Base-by-base conservation (phyloP, 768 basidiomycete genomes). In the Hygrophorus pudorinus region DNA sequence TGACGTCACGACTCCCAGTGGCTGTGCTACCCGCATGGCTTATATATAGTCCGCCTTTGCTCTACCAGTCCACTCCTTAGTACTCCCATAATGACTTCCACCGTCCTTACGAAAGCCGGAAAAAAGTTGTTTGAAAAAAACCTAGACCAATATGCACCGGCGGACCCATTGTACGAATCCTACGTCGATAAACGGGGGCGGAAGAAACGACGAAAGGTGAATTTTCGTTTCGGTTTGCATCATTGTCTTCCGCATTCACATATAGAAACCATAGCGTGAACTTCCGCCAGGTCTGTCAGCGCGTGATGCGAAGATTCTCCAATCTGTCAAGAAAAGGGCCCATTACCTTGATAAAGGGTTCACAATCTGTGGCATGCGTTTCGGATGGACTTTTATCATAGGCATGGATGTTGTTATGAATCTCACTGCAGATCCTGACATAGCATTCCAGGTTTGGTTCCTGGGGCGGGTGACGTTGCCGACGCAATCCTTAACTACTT, bases 281-380 rank as follows among this genome's bases (percentile, higher is more conserved):
- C 60, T 75, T 0, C 91, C 91, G 0, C 76, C 78, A 7, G 90
- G 90, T 0, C 71, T 96, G 2, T 85, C 85, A 0, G 59, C 70
- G 12, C 75, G 84, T 17, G 93, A 96, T 51, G 73, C 74, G 30
- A 75, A 75, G 39, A 81, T 91, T 40, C 69, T 96, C 33, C 73
- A 73, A 51, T 75, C 79, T 14, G 78, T 96, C 27, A 78, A 85
- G 55, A 70, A 72, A 28, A 71, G 89, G 5, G 90, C 89, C 1
- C 86, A 85, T 53, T 77, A 81, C 57, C 80, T 96, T 44, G 92
- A 96, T 65, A 91, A 88, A 60, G 80, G 86, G 2, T 87, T 96
- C 68, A 68, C 58, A 34, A 24, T 94, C 1, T 84, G 80, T 48
- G 89, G 92, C 8, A 57, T 93, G 42, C 76, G 78, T 10, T 90